These are phyloP conservation scores for Tolypocladium endophyticum DNA, from an alignment of 2,329 filamentous ascomycete genomes.

Conservation along the genomic window DNA sequence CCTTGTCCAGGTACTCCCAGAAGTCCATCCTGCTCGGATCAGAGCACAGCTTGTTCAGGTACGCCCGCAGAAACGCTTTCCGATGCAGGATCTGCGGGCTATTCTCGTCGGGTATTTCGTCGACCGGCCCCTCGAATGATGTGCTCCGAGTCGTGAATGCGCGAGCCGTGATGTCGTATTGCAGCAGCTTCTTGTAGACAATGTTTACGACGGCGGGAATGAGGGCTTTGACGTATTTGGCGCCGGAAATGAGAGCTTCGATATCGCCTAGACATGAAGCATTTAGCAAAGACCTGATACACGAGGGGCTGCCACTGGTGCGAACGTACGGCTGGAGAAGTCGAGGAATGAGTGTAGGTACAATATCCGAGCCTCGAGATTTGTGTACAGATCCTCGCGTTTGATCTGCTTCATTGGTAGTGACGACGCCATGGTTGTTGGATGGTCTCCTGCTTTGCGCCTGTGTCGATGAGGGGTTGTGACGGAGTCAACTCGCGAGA, in stretches of 20 bases:
- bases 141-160: conserved; percentile 57
- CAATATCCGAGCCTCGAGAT: conserved; percentile 56
- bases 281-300: neutral
- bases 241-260: conserved; percentile 55
- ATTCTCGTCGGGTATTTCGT: conserved; percentile 52
- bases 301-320: neutral
- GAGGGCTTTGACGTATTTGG: conserved; percentile 71
- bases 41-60: conserved; percentile 62
- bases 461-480: neutral
- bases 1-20: conserved; percentile 78
- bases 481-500: neutral
- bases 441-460: neutral
- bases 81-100: conserved; percentile 66
- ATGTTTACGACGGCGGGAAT: conserved; percentile 78
- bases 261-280: conserved; percentile 48
- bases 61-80: conserved; percentile 70
- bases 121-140: conserved; percentile 56
- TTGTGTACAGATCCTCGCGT: conserved; percentile 61
- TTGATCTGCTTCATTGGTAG: conserved; percentile 49
- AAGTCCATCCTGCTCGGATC: conserved; percentile 68
- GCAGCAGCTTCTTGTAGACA: conserved; percentile 71
- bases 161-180: conserved; percentile 72
- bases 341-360: conserved; percentile 70
- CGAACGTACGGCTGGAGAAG: conserved; percentile 53
- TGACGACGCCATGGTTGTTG: conserved; percentile 14